phyloP scores from a whole-genome alignment of 2,329 filamentous ascomycete genomes.

The Dryadomyces sulphureus region DNA sequence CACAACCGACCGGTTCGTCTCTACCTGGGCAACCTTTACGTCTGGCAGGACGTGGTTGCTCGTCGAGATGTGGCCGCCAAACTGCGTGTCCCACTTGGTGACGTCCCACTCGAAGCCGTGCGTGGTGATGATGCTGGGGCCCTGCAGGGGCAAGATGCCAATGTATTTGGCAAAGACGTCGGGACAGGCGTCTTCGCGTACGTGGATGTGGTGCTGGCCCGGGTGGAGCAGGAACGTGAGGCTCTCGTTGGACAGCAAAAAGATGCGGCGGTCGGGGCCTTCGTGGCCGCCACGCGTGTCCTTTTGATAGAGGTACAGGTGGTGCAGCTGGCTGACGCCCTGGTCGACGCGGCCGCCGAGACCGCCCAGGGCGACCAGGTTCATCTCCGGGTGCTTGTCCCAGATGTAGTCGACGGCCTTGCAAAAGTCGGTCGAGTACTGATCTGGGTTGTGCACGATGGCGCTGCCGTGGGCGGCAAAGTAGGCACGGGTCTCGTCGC shows the following conservation, averaged over 20 bases:
- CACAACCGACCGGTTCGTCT: conserved; percentile 49
- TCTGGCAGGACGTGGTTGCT: conserved; percentile 59
- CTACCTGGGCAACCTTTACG: conserved; percentile 45
- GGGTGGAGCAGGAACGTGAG: conserved; percentile 67
- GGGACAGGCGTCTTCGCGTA: conserved; percentile 45
- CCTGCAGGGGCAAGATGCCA: conserved; percentile 73
- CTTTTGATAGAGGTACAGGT: conserved; percentile 53
- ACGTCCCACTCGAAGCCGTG: conserved; percentile 87
- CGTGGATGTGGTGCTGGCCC: conserved; percentile 53
- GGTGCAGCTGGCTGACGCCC: conserved; percentile 75
- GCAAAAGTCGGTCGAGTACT: conserved; percentile 81
- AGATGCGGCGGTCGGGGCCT: conserved; percentile 32
- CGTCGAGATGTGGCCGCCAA: conserved; percentile 61
- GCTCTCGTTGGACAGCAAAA: conserved; percentile 66
- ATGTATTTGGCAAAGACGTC: conserved; percentile 60
- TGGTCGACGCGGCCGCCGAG: conserved; percentile 88
- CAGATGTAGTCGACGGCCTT: conserved; percentile 59
- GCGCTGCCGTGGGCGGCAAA: conserved; percentile 38
- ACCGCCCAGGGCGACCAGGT: conserved; percentile 73
- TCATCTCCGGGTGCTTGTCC: conserved; percentile 12
- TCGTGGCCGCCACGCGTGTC: conserved; percentile 28
- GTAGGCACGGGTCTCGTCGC: conserved; percentile 43
- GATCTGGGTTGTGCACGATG: conserved; percentile 59
- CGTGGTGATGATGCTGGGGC: conserved; percentile 65
- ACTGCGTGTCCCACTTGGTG: conserved; percentile 59